Evolutionary conservation across 2,329 filamentous ascomycete species (phyloP), one percentile per base, ranked within the genome.

Genomic region (Phyllosticta citrichinensis): DNA sequence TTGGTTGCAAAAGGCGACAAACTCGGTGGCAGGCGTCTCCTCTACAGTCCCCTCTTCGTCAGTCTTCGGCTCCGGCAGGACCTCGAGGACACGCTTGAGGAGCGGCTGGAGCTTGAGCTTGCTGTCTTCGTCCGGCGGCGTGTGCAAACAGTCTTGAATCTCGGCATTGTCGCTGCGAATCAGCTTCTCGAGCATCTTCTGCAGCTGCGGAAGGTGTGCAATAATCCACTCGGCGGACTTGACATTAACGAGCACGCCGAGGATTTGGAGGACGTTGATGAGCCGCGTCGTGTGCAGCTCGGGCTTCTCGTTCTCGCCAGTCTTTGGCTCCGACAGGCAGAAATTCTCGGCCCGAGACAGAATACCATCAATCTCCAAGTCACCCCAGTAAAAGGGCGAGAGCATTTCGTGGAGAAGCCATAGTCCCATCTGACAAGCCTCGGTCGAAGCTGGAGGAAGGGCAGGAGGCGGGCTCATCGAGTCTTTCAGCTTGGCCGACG

Each of bases 191-290:
- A 97, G 76, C 12, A 97, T 84, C 70, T 91, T 96, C 72, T 97
- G 91, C 27, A 97, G 81, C 27, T 85, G 79, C 0, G 87, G 75
- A 67, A 96, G 82, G 65, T 91, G 89, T 68, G 85, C 85, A 58
- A 91, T 76, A 47, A 97, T 87, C 94, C 94, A 99, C 2, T 96
- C 90, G 68, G 96, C 87, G 0, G 89, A 80, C 73, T 96, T 95
- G 64, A 87, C 86, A 67, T 94, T 91, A 62, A 97, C 80, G 55
- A 99, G 86, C 62, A 97, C 88, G 55, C 93, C 89, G 63, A 99
- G 80, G 51, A 97, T 89, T 71, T 97, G 92, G 14, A 99, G 81
- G 1, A 92, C 91, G 71, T 99, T 99, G 75, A 99, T 85, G 74
- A 96, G 93, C 64, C 87, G 87, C 0, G 89, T 95, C 52, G 88